Conservation (phyloP, 208 protist species). For the Leishmania braziliensis region DNA sequence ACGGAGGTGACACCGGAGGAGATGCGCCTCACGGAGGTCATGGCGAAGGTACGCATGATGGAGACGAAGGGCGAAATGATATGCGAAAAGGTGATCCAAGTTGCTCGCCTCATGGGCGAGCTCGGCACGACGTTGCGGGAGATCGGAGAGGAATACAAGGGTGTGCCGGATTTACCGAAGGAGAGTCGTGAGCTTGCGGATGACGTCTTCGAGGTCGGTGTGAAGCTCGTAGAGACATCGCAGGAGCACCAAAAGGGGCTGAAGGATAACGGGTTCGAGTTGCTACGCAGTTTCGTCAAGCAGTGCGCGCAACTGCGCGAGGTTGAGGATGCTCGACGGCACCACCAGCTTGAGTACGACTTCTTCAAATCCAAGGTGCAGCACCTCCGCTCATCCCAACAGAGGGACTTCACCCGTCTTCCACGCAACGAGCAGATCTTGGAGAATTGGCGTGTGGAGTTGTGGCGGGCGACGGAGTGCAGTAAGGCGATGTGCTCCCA, state of each 20-base stretch:
- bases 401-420: conserved; percentile 69
- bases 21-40: conserved; percentile 39
- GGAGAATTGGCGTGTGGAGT: conserved; percentile 75
- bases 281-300: conserved; percentile 54
- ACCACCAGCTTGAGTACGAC: conserved; percentile 76
- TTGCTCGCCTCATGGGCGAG: conserved; percentile 71
- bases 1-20: conserved; percentile 45
- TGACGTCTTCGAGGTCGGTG: conserved; percentile 55
- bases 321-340: conserved; percentile 53
- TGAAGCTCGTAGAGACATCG: conserved; percentile 49
- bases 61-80: conserved; percentile 48
- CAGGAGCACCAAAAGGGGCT: conserved; percentile 65
- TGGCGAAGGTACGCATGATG: conserved; percentile 50
- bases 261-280: conserved; percentile 61
- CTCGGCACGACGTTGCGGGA: conserved; percentile 63
- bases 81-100: conserved; percentile 57
- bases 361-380: conserved; percentile 82
- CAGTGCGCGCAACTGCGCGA: conserved; percentile 52
- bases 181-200: conserved; percentile 58
- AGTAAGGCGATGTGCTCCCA: conserved; percentile 62
- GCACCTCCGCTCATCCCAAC: conserved; percentile 44
- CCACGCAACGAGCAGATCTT: conserved; percentile 78
- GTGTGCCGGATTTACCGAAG: conserved; percentile 55
- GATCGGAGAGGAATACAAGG: conserved; percentile 72
- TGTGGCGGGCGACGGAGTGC: conserved; percentile 70